Conservation (phyloP, 176 grass and related monocot species). For the Calamus simplicifolius region DNA sequence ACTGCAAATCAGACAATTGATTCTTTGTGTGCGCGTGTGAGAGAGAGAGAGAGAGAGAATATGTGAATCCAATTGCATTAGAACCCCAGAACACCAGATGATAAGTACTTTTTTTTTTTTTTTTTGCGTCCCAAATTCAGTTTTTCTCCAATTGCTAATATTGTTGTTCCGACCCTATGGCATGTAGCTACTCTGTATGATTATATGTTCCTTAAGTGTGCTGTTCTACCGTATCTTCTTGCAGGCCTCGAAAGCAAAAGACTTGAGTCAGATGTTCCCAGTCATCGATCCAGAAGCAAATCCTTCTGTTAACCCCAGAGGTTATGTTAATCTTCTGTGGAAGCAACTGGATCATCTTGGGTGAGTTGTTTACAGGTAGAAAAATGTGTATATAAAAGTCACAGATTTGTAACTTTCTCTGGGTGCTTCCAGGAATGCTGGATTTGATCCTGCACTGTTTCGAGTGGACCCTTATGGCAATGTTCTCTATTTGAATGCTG, state of each 20-base stretch:
- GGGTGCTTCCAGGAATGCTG: conserved; percentile 58
- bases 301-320: conserved; percentile 60
- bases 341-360: conserved; percentile 96
- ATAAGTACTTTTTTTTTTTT: too few relatives aligned
- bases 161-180: too few relatives aligned
- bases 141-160: too few relatives aligned
- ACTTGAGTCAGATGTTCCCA: conserved; percentile 76
- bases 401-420: not conserved
- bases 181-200: too few relatives aligned
- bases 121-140: too few relatives aligned
- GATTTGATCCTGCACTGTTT: conserved; percentile 90
- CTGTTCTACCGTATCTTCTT: not conserved
- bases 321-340: conserved; percentile 90
- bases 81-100: too few relatives aligned
- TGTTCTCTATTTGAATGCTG: conserved; percentile 82
- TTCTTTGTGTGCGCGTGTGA: too few relatives aligned
- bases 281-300: conserved; percentile 54
- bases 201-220: too few relatives aligned
- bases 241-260: conserved; percentile 67
- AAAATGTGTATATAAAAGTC: not conserved
- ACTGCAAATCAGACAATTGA: too few relatives aligned
- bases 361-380: conserved; percentile 13
- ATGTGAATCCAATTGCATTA: too few relatives aligned
- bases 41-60: too few relatives aligned
- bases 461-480: conserved; percentile 78